Base-by-base conservation (phyloP, 1,139 yeast species). In the Kodamaea alishanica region DNA sequence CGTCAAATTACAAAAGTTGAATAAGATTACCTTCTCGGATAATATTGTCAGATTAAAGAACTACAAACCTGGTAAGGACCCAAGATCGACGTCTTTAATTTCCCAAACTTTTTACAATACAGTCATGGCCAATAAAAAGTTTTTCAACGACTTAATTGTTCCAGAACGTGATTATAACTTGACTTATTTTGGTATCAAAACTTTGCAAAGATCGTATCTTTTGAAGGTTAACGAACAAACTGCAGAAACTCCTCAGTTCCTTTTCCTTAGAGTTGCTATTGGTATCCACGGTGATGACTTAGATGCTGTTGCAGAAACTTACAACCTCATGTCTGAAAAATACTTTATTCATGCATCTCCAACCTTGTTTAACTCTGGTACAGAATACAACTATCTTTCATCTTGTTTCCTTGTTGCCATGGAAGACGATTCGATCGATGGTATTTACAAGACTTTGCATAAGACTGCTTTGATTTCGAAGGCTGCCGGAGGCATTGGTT, bases 261-360 rank as follows among this genome's bases (percentile, higher is more conserved):
- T 87, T 73, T 76, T 86, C 47, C 84, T 87, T 92, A 80, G 96
- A 63, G 96, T 87, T 27, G 82, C 95, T 35, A 75, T 88, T 39
- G 96, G 96, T 55, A 86, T 87, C 51, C 96, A 87, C 54, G 92
- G 92, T 43, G 65, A 67, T 36, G 83, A 87, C 57, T 77, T 88
- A 44, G 79, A 76, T 51, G 67, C 75, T 37, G 94, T 81, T 28
- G 64, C 84, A 40, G 94, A 87, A 67, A 81, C 95, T 35, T 87
- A 88, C 64, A 79, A 84, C 58, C 70, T 80, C 62, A 88, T 87
- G 96, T 84, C 95, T 24, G 77, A 75, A 60, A 81, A 85, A 65
- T 84, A 74, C 62, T 87, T 87, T 67, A 85, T 90, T 30, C 96
- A 87, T 56, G 95, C 92, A 25, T 84, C 95, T 30, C 96, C 96